Percentiles rank a stretch among this genome's conserved stretches.
Evolutionary conservation across 192 early-diverging fungal genomes (phyloP).

Genomic region (Backusella circina): DNA sequence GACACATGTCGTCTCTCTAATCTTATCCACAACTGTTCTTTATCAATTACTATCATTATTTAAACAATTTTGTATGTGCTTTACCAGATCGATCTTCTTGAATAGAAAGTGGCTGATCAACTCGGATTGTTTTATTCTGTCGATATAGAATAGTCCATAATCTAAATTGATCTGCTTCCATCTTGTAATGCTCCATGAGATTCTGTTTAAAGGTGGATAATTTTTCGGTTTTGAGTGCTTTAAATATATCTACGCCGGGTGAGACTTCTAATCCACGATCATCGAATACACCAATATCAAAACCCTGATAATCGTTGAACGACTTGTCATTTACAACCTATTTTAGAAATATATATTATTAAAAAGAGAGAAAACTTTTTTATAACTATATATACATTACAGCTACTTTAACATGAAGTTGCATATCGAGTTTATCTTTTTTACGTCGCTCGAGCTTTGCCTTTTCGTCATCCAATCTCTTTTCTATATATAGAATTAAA

Average conservation of each 20-base stretch:
- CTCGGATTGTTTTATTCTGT: constrained; percentile 89
- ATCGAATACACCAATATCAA: constrained; percentile 83
- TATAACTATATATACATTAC: constrained; percentile 20
- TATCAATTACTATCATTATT: not conserved
- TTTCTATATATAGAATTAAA: constrained; percentile 10
- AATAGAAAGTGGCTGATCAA: constrained; percentile 62
- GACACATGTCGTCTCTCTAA: constrained; percentile 11
- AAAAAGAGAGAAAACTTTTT: constrained; percentile 2
- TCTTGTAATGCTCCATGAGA: constrained; percentile 11
- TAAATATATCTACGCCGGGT: constrained; percentile 13
- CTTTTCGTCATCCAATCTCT: constrained; percentile 61
- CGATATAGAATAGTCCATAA: constrained; percentile 87
- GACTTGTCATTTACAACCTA: constrained; percentile 65
- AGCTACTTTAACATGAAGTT: constrained; percentile 64
- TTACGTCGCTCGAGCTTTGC: constrained; percentile 53
- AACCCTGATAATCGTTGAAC: constrained; percentile 71
- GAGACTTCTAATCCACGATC: constrained; percentile 19
- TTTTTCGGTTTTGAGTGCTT: constrained; percentile 11
- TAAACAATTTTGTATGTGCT: not conserved
- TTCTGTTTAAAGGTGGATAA: constrained; percentile 16
- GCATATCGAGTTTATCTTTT: constrained; percentile 70
- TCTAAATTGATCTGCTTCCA: constrained; percentile 52
- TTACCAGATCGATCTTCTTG: constrained; percentile 32
- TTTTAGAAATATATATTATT: not conserved
- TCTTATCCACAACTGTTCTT: constrained; percentile 23